These are phyloP conservation scores for Cyclospora cayetanensis DNA, from an alignment of 169 alveolate genomes.

Conservation along the genomic window DNA sequence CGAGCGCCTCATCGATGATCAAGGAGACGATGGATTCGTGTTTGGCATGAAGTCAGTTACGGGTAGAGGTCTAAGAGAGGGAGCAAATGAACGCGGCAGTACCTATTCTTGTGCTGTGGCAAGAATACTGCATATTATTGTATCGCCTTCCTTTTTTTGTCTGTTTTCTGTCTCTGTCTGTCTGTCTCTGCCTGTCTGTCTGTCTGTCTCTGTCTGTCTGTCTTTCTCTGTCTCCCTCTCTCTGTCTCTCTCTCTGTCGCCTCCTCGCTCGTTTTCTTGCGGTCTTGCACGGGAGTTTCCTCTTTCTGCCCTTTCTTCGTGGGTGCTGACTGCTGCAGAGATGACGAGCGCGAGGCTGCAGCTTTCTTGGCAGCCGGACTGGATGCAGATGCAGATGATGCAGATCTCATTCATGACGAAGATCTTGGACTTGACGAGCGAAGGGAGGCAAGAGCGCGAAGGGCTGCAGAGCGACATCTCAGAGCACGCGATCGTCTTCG, in stretches of 20 bases:
- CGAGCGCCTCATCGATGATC: neutral
- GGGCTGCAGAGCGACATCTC: slow-evolving; percentile 11
- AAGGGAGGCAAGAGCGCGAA: neutral
- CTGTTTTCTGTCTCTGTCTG: no score
- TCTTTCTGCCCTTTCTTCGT: neutral
- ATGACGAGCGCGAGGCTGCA: neutral
- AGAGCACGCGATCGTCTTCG: neutral
- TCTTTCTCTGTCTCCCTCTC: no score
- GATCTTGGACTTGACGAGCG: neutral
- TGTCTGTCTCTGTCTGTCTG: no score
- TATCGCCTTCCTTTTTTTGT: no score
- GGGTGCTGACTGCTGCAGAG: no score
- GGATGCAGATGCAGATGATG: neutral
- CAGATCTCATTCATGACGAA: neutral
- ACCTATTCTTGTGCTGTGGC: no score
- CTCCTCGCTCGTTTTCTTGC: no score
- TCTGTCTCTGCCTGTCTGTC: no score
- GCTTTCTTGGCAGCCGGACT: neutral
- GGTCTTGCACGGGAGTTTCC: no score
- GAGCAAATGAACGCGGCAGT: no score
- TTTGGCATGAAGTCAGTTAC: slow-evolving; percentile 18
- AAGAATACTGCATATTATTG: no score
- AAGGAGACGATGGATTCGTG: slow-evolving; percentile 22
- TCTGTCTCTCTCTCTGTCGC: no score
- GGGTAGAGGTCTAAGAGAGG: slow-evolving; percentile 18